Evolutionary conservation across 202 grass and related monocot genomes (phyloP).

Genomic region (Panicum virgatum): DNA sequence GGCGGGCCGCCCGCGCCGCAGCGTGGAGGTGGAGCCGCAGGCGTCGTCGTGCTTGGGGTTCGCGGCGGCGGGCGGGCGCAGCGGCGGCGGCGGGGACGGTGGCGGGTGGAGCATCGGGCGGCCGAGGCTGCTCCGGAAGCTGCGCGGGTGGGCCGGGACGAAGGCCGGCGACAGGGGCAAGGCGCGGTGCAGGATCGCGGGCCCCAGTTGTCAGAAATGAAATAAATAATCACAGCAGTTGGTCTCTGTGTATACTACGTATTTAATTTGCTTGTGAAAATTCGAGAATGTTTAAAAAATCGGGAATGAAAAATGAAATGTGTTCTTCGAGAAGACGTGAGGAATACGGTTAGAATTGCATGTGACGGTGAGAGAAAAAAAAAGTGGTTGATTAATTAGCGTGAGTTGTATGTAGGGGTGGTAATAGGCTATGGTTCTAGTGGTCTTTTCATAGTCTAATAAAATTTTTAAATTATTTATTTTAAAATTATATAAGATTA

Average conservation of each 20-base stretch:
- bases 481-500: too few relatives aligned
- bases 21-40: slow-evolving; percentile 17
- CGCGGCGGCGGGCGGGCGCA: neutral
- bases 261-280: neutral
- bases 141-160: slow-evolving; percentile 65
- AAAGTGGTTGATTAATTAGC: neutral
- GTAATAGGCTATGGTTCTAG: too few relatives aligned
- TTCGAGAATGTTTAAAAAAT: neutral
- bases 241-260: neutral
- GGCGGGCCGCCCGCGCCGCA: neutral
- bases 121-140: slow-evolving; percentile 70
- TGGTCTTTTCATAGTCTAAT: too few relatives aligned
- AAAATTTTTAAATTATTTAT: too few relatives aligned
- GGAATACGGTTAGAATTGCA: neutral
- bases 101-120: slow-evolving; percentile 29
- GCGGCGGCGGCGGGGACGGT: neutral
- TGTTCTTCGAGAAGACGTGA: neutral
- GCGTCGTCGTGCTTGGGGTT: slow-evolving; percentile 45
- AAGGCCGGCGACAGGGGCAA: slow-evolving; percentile 23
- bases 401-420: too few relatives aligned
- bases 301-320: neutral
- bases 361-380: too few relatives aligned
- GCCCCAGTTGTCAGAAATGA: neutral
- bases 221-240: neutral
- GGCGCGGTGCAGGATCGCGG: slow-evolving; percentile 13